Evolutionary conservation across 768 basidiomycete species (phyloP).

Genomic region (Pilatotrama ljubarskyi): DNA sequence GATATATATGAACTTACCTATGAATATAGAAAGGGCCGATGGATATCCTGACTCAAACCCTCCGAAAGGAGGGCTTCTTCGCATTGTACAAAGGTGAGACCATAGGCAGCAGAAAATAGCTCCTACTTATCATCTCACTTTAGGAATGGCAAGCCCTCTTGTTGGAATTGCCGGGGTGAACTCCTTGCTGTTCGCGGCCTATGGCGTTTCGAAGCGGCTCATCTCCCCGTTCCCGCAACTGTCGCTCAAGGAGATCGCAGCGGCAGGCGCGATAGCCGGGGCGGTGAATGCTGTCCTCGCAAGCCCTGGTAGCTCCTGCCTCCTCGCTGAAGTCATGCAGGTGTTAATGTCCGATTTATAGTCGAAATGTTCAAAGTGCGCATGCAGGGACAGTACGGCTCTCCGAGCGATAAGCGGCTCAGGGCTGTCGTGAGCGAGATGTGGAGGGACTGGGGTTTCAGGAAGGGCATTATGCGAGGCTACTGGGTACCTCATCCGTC

Average conservation of each 20-base stretch:
- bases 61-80: slow-evolving; percentile 85
- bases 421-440: slow-evolving; percentile 73
- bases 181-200: slow-evolving; percentile 91
- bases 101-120: background rate
- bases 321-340: background rate
- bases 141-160: slow-evolving; percentile 90
- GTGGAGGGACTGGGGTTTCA: slow-evolving; percentile 86
- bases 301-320: slow-evolving; percentile 63
- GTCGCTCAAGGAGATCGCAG: slow-evolving; percentile 74
- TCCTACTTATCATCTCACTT: background rate
- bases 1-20: background rate
- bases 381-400: slow-evolving; percentile 96
- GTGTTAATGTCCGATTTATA: slow-evolving; percentile 31
- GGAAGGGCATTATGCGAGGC: slow-evolving; percentile 90
- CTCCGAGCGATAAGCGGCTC: slow-evolving; percentile 74
- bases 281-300: slow-evolving; percentile 88
- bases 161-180: slow-evolving; percentile 95
- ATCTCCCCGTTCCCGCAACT: slow-evolving; percentile 89
- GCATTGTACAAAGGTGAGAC: slow-evolving; percentile 90
- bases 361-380: slow-evolving; percentile 99
- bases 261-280: slow-evolving; percentile 91
- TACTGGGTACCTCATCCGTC: slow-evolving; percentile 73
- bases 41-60: slow-evolving; percentile 83
- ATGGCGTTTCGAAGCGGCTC: slow-evolving; percentile 76
- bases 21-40: slow-evolving; percentile 79